A percentile compares a stretch with the other conserved stretches of the same genome.
Evolutionary conservation across 2,329 filamentous ascomycete genomes (phyloP).

Genomic region (Paecilomyces niveus): DNA sequence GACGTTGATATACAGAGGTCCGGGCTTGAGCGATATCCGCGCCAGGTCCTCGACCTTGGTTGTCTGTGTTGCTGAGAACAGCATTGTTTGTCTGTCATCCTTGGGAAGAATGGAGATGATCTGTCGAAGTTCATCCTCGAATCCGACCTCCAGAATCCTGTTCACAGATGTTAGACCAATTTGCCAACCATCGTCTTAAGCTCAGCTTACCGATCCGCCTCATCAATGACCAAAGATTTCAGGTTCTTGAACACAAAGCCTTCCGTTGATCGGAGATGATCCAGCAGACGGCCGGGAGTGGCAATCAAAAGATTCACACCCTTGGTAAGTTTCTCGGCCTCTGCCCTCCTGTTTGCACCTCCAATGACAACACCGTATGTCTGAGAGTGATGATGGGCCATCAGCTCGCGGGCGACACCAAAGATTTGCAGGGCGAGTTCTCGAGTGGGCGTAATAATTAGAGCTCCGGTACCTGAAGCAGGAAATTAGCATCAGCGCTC

Average conservation of each 20-base stretch:
- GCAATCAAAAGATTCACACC: conserved; percentile 93
- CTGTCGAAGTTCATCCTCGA: conserved; percentile 96
- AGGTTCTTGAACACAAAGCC: conserved; percentile 89
- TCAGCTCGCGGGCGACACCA: conserved; percentile 84
- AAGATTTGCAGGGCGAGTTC: conserved; percentile 96
- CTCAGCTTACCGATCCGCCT: conserved; percentile 63
- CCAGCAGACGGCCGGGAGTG: conserved; percentile 83
- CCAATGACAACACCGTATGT: conserved; percentile 96
- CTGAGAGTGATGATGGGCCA: conserved; percentile 78
- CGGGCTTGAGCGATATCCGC: conserved; percentile 81
- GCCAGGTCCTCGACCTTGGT: conserved; percentile 98
- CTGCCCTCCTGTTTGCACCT: conserved; percentile 81
- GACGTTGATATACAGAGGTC: conserved; percentile 94
- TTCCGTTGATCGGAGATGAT: conserved; percentile 88
- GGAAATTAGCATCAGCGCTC: conserved; percentile 5
- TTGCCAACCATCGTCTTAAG: background rate
- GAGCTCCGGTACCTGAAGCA: conserved; percentile 65
- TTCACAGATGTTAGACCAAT: background rate
- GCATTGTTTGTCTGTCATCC: conserved; percentile 84
- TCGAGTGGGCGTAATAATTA: conserved; percentile 86
- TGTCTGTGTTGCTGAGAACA: conserved; percentile 98
- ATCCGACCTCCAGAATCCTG: conserved; percentile 83
- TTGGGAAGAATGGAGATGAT: conserved; percentile 91
- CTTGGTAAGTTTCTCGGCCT: conserved; percentile 89
- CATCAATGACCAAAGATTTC: conserved; percentile 87